These are phyloP conservation scores for Cladosporium velox DNA, from an alignment of 2,329 filamentous ascomycete genomes.

Conservation along the genomic window DNA sequence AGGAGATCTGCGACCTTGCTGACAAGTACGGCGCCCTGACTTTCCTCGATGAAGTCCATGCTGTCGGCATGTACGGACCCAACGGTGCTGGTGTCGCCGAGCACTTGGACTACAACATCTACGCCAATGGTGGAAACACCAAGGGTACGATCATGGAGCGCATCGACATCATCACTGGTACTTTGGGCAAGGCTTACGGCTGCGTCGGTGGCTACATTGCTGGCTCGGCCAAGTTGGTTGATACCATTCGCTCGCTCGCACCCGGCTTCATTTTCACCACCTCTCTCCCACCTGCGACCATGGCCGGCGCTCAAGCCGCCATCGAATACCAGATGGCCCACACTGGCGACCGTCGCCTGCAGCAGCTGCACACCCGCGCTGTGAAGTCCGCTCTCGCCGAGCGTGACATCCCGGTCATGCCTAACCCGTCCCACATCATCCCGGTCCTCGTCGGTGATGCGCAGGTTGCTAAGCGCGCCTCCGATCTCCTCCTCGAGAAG, in stretches of 20 bases:
- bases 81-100: conserved; percentile 94
- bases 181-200: conserved; percentile 95
- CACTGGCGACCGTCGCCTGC: conserved; percentile 82
- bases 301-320: conserved; percentile 88
- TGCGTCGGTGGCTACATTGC: conserved; percentile 98
- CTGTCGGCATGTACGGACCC: conserved; percentile 98
- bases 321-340: conserved; percentile 92
- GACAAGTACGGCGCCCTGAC: conserved; percentile 98
- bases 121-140: conserved; percentile 72
- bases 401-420: conserved; percentile 91
- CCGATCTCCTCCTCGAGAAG: conserved; percentile 85
- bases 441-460: conserved; percentile 93
- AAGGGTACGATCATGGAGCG: conserved; percentile 90
- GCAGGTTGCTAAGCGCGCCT: conserved; percentile 86
- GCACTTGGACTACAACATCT: conserved; percentile 90
- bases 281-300: conserved; percentile 89
- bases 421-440: conserved; percentile 95
- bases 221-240: conserved; percentile 80
- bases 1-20: conserved; percentile 91
- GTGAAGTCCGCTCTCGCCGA: conserved; percentile 82
- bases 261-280: conserved; percentile 99
- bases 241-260: conserved; percentile 89
- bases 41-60: conserved; percentile 97
- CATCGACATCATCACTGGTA: conserved; percentile 96
- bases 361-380: conserved; percentile 93